Percentiles rank a stretch among this genome's conserved stretches.
Evolutionary conservation across 768 basidiomycete genomes (phyloP).

Genomic region (Naganishia friedmannii): DNA sequence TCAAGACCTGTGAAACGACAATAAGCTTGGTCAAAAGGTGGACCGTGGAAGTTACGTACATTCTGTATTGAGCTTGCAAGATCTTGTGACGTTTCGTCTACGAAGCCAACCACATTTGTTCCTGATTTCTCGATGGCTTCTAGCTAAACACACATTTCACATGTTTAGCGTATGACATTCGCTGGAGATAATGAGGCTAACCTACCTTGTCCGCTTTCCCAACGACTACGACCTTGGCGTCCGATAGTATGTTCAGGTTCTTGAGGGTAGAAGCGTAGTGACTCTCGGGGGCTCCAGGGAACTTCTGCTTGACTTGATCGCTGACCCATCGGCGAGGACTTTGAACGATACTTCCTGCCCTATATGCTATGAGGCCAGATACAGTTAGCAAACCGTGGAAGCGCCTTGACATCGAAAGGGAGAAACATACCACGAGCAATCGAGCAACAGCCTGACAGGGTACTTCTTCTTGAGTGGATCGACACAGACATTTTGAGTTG

Average conservation of each 20-base stretch:
- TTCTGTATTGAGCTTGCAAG: conserved; percentile 12
- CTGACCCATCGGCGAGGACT: background rate
- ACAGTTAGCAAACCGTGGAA: background rate
- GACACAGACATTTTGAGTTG: background rate
- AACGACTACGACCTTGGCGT: conserved; percentile 3
- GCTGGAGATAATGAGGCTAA: no score
- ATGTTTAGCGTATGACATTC: background rate
- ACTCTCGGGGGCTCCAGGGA: background rate
- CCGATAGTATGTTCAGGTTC: conserved; percentile 8
- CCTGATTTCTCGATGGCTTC: conserved; percentile 14
- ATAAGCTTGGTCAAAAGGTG: background rate
- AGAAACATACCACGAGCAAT: background rate
- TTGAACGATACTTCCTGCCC: background rate
- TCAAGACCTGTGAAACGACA: background rate
- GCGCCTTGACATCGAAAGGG: background rate
- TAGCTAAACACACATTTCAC: background rate
- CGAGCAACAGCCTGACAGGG: background rate
- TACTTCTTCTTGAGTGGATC: background rate
- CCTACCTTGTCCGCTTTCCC: background rate
- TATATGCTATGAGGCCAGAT: background rate
- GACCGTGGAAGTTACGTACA: background rate
- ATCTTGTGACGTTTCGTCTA: conserved; percentile 16
- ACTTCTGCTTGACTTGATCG: conserved; percentile 2
- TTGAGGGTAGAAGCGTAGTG: conserved; percentile 11
- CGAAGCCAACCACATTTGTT: conserved; percentile 8